Evolutionary conservation across 768 basidiomycete species (phyloP).

Genomic region (Boletus reticulatus): DNA sequence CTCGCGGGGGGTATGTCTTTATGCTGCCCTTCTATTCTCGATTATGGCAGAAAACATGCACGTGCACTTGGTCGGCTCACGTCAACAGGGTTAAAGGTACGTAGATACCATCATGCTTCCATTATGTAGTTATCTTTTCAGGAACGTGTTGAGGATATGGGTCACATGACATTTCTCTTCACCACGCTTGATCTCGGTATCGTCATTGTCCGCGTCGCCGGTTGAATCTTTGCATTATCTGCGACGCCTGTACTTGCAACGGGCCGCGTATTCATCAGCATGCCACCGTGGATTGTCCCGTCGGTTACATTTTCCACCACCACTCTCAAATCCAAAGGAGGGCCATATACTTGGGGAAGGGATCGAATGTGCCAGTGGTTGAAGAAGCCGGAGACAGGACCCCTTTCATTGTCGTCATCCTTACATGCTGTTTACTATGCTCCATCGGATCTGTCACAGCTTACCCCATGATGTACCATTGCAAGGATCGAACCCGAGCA

Average conservation of each 20-base stretch:
- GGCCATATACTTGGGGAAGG: too few species aligned
- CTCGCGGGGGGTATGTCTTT: too few species aligned
- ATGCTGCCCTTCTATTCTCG: too few species aligned
- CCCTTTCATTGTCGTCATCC: too few species aligned
- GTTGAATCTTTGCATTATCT: conserved; percentile 12
- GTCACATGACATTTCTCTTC: conserved; percentile 15
- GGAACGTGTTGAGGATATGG: conserved; percentile 11
- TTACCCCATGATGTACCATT: too few species aligned
- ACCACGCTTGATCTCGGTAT: conserved; percentile 20
- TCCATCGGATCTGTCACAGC: too few species aligned
- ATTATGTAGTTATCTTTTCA: neutral
- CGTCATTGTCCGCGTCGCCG: conserved; percentile 16
- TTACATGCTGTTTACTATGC: too few species aligned
- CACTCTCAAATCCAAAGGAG: too few species aligned
- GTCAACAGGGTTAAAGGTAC: conserved; percentile 21
- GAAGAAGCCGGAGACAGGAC: too few species aligned
- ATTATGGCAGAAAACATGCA: conserved; percentile 19
- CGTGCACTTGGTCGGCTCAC: conserved; percentile 20
- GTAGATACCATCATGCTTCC: neutral
- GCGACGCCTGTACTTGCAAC: conserved; percentile 7
- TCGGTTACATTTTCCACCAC: neutral
- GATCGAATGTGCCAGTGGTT: too few species aligned
- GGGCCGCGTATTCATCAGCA: conserved; percentile 8
- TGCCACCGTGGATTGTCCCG: neutral
- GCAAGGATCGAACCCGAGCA: too few species aligned